Evolutionary conservation across 2,329 filamentous ascomycete genomes (phyloP), one percentile per base, ranked within the genome.

Genomic region (Scedosporium boydii): DNA sequence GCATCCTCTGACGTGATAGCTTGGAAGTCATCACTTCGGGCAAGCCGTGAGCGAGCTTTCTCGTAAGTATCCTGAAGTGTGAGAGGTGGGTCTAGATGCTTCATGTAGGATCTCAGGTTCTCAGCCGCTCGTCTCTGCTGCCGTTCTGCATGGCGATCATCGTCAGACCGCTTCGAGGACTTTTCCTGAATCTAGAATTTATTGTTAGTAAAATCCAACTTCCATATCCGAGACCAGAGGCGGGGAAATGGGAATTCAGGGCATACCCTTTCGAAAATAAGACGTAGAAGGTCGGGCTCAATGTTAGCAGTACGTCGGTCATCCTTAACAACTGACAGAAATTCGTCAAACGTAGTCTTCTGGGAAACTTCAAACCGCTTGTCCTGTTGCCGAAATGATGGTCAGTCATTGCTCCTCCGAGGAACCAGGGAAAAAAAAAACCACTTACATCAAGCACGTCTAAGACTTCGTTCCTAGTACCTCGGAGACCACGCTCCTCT

Each of bases 241-340:
- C 3, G 57, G 6, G 4, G 38, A 23, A 44, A 10, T 2, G 60
- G 14, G 42, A 5, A 57, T 16, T 16, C 34, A 42, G 58, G 48
- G 76, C 82, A 71, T 77, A 88, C 85, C 68, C 92, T 88, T 69
- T 95, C 87, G 75, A 95, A 97, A 65, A 98, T 90, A 67, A 95
- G 81, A 69, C 82, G 82, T 69, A 96, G 79, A 64, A 87, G 87
- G 67, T 96, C 90, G 70, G 84, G 83, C 72, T 93, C 87, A 82
- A 96, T 88, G 79, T 88, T 87, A 82, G 90, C 87, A 80, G 92
- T 96, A 72, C 91, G 91, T 70, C 87, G 85, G 81, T 98, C 92
- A 80, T 87, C 86, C 74, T 87, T 87, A 82, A 98, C 87, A 69
- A 95, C 80, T 71, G 84, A 80, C 72, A 88, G 79, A 78, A 98